Evolutionary conservation across 805 yeast genomes (phyloP).

Genomic region (Metschnikowia lachancei): DNA sequence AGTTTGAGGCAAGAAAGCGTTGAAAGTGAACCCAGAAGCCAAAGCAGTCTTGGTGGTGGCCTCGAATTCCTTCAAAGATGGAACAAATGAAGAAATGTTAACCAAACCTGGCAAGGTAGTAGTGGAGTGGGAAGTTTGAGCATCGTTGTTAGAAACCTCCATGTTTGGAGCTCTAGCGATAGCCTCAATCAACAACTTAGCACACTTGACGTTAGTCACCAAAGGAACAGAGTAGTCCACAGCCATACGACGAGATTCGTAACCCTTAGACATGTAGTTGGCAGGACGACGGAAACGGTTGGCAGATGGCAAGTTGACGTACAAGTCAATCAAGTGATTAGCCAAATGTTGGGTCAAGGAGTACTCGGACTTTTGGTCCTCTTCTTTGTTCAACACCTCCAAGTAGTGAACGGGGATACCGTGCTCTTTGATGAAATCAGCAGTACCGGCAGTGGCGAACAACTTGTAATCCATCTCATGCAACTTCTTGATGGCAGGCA

Average conservation of each 20-base stretch:
- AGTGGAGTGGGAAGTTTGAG: constrained; percentile 87
- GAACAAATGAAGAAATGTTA: constrained; percentile 75
- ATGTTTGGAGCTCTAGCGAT: constrained; percentile 65
- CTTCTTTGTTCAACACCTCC: constrained; percentile 75
- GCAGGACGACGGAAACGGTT: constrained; percentile 99
- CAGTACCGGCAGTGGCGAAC: constrained; percentile 98
- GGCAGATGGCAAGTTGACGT: constrained; percentile 94
- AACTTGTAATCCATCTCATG: constrained; percentile 82
- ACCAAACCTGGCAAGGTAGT: constrained; percentile 83
- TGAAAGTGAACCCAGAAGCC: constrained; percentile 85
- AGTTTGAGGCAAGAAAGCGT: constrained; percentile 74
- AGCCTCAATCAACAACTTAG: constrained; percentile 95
- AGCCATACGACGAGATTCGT: constrained; percentile 98
- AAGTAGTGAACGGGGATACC: constrained; percentile 91
- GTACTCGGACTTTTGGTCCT: constrained; percentile 85
- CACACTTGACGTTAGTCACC: constrained; percentile 96
- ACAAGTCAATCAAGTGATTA: constrained; percentile 91
- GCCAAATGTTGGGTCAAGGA: constrained; percentile 96
- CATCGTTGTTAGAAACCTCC: constrained; percentile 73
- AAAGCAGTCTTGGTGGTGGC: constrained; percentile 67
- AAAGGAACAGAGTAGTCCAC: constrained; percentile 97
- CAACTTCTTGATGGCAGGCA: constrained; percentile 81
- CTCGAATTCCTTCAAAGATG: constrained; percentile 67
- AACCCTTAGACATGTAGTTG: constrained; percentile 94
- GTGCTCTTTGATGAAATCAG: constrained; percentile 95